Evolutionary conservation across 192 early-diverging fungal species (phyloP).

Genomic region (Rhizoclosmatium sp.): DNA sequence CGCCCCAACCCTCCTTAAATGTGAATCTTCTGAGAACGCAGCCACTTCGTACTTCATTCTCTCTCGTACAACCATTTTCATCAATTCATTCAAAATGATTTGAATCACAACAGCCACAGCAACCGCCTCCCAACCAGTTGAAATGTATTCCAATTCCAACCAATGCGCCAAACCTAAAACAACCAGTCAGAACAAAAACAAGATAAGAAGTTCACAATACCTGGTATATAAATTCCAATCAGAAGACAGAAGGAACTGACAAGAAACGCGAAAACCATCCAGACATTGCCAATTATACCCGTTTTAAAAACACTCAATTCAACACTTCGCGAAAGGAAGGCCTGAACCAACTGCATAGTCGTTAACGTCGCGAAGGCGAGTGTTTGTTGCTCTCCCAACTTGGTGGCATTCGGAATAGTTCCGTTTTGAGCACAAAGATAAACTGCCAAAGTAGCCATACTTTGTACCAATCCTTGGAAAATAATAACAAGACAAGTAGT

Average conservation of each 20-base stretch:
- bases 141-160: constrained; percentile 48
- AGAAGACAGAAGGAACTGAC: constrained; percentile 75
- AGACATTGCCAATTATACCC: constrained; percentile 78
- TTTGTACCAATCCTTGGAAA: constrained; percentile 77
- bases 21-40: background rate
- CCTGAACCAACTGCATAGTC: constrained; percentile 86
- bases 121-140: constrained; percentile 53
- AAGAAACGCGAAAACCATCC: constrained; percentile 81
- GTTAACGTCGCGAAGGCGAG: constrained; percentile 85
- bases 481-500: constrained; percentile 71
- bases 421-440: constrained; percentile 42
- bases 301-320: constrained; percentile 76
- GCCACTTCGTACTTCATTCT: background rate
- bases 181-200: constrained; percentile 80
- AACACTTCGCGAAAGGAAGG: constrained; percentile 83
- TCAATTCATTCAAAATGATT: constrained; percentile 48
- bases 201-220: constrained; percentile 39
- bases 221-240: constrained; percentile 82
- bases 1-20: background rate
- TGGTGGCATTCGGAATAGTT: constrained; percentile 31
- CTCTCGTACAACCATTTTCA: constrained; percentile 47
- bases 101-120: constrained; percentile 53
- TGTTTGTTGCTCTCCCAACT: constrained; percentile 53
- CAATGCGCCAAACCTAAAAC: constrained; percentile 62
- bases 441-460: constrained; percentile 59